These are phyloP conservation scores for Russula earlei DNA, from an alignment of 768 basidiomycete genomes.

Conservation along the genomic window DNA sequence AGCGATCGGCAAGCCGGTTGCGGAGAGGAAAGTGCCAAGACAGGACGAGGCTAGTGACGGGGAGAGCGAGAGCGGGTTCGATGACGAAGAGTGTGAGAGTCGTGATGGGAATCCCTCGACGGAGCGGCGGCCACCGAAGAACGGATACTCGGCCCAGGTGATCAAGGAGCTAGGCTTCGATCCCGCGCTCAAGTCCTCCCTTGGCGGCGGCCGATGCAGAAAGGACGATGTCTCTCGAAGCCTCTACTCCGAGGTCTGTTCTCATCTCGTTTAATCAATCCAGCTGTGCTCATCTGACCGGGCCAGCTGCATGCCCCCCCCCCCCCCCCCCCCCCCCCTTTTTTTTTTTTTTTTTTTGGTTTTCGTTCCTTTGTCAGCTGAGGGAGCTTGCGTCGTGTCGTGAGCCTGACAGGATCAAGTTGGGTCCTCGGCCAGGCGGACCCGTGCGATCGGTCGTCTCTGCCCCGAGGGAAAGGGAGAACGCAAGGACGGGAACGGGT, in stretches of 20 bases:
- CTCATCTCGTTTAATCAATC: neutral
- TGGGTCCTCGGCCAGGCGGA: constrained; percentile 57
- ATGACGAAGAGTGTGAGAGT: neutral
- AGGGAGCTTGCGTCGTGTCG: constrained; percentile 46
- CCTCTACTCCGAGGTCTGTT: constrained; percentile 50
- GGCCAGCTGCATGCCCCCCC: too few species aligned
- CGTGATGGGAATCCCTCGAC: neutral
- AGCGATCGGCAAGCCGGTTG: constrained; percentile 20
- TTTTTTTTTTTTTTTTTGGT: neutral
- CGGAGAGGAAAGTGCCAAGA: constrained; percentile 13
- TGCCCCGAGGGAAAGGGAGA: constrained; percentile 16
- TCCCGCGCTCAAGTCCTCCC: constrained; percentile 51
- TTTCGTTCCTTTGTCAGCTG: constrained; percentile 31
- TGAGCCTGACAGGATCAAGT: constrained; percentile 39
- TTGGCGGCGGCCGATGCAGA: constrained; percentile 33
- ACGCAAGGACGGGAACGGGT: too few species aligned
- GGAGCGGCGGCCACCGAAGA: constrained; percentile 25
- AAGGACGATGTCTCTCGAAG: constrained; percentile 32
- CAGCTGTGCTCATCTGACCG: too few species aligned
- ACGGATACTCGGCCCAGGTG: constrained; percentile 53
- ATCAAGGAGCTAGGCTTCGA: constrained; percentile 75
- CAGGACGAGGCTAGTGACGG: constrained; percentile 19
- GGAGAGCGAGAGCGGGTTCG: neutral
- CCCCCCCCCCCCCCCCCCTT: too few species aligned
- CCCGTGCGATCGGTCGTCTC: constrained; percentile 55